A percentile compares a stretch with the other conserved stretches of the same genome.
Evolutionary conservation across 345 rosid species (phyloP).

Genomic region (Alliaria petiolata): DNA sequence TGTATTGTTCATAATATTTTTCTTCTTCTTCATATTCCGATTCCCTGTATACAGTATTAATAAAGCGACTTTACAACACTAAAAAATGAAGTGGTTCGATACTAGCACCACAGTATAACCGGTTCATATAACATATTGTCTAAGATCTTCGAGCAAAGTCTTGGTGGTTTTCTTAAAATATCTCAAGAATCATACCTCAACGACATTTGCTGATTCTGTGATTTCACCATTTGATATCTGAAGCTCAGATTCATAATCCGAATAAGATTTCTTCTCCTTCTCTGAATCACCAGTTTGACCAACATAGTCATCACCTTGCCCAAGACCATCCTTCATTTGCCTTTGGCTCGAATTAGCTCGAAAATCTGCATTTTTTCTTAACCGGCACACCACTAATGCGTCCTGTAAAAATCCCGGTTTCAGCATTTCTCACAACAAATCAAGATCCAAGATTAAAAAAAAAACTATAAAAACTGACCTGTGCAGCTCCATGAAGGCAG

Average conservation of each 20-base stretch:
- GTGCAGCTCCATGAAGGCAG: too few species aligned
- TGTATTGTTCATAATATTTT: too few species aligned
- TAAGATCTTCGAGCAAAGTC: too few species aligned
- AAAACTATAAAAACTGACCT: too few species aligned
- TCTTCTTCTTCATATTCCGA: too few species aligned
- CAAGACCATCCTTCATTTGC: constrained; percentile 24
- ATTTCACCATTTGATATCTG: constrained; percentile 33
- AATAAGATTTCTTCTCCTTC: constrained; percentile 36
- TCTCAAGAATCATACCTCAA: too few species aligned
- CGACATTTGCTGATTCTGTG: constrained; percentile 44
- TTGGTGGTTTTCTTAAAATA: too few species aligned
- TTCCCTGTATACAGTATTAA: too few species aligned
- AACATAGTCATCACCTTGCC: constrained; percentile 27
- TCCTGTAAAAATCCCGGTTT: constrained; percentile 40
- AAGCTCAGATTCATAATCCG: constrained; percentile 47
- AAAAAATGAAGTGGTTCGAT: too few species aligned
- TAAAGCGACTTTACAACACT: too few species aligned
- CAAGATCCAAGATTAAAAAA: background rate
- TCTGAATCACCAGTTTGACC: constrained; percentile 32
- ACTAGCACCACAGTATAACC: too few species aligned
- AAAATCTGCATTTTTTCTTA: constrained; percentile 64
- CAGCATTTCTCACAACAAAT: background rate
- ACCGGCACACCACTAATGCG: constrained; percentile 76
- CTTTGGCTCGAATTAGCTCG: constrained; percentile 30
- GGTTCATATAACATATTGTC: too few species aligned